A percentile compares a stretch with the other conserved stretches of the same genome.
phyloP scores from a whole-genome alignment of 495 filamentous ascomycete genomes.

The Neurospora terricola region DNA sequence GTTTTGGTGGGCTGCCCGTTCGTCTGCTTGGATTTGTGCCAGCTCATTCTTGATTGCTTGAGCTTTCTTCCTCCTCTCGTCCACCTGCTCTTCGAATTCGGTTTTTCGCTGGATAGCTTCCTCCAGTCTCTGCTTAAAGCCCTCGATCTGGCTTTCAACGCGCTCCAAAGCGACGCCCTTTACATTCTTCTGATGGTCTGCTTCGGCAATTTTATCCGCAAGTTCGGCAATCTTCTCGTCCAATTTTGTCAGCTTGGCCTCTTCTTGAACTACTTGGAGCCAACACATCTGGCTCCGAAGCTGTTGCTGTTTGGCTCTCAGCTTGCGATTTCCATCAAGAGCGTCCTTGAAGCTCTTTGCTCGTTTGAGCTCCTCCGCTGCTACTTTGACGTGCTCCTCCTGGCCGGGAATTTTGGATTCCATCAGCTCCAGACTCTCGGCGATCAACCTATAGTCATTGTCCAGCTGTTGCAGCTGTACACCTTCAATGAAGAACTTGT shows the following conservation, averaged over 20 bases:
- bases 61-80: conserved; percentile 25
- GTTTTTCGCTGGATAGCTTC: conserved; percentile 11
- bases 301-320: conserved; percentile 42
- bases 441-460: conserved; percentile 77
- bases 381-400: conserved; percentile 55
- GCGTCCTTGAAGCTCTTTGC: conserved; percentile 40
- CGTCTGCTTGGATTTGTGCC: conserved; percentile 27
- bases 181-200: conserved; percentile 13
- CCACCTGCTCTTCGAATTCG: conserved; percentile 29
- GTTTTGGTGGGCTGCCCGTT: conserved; percentile 35
- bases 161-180: conserved; percentile 18
- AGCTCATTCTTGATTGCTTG: conserved; percentile 24
- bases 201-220: conserved; percentile 18
- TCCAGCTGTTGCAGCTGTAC: conserved; percentile 89
- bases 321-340: conserved; percentile 45
- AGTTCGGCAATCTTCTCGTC: conserved; percentile 24
- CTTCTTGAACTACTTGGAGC: conserved; percentile 50
- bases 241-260: conserved; percentile 20
- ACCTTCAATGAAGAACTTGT: conserved; percentile 93
- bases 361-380: conserved; percentile 29
- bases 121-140: conserved; percentile 13
- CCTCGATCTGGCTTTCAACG: conserved; percentile 20
- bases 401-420: conserved; percentile 35
- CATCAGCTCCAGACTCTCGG: conserved; percentile 36
- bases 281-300: conserved; percentile 56